Percentiles rank a stretch among this genome's conserved stretches.
These are phyloP conservation scores for Gossypium thurberi DNA, from an alignment of 345 rosid genomes.

Conservation along the genomic window DNA sequence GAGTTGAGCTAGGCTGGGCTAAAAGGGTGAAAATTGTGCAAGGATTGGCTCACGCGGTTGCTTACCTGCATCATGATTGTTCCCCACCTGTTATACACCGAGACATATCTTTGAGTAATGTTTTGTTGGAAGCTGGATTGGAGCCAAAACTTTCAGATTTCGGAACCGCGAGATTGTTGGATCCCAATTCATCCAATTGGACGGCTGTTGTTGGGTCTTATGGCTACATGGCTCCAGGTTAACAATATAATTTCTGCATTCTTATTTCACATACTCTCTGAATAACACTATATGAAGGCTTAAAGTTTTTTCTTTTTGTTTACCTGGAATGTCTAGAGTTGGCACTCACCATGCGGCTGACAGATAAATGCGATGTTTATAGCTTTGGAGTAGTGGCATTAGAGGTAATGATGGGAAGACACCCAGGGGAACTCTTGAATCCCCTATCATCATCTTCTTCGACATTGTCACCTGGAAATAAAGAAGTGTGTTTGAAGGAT, in stretches of 20 bases:
- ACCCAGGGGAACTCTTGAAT: slow-evolving; percentile 48
- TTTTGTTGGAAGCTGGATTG: slow-evolving; percentile 44
- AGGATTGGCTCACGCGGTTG: slow-evolving; percentile 63
- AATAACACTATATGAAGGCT: background rate
- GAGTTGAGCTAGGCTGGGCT: slow-evolving; percentile 36
- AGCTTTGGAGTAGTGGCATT: slow-evolving; percentile 64
- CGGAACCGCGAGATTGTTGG: slow-evolving; percentile 53
- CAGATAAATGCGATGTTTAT: slow-evolving; percentile 50
- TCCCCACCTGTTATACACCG: slow-evolving; percentile 50
- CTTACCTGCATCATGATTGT: slow-evolving; percentile 67
- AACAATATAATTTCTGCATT: background rate
- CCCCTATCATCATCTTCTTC: slow-evolving; percentile 16
- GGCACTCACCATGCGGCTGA: slow-evolving; percentile 33
- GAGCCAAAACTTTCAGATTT: slow-evolving; percentile 61
- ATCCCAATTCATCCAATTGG: slow-evolving; percentile 44
- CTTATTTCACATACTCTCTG: background rate
- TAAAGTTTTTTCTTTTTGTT: background rate
- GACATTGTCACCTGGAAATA: background rate
- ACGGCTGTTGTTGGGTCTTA: slow-evolving; percentile 54
- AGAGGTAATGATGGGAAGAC: slow-evolving; percentile 64
- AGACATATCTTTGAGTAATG: slow-evolving; percentile 44
- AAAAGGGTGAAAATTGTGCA: slow-evolving; percentile 38
- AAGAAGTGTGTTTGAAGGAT: slow-evolving; percentile 30
- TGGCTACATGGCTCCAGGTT: slow-evolving; percentile 81
- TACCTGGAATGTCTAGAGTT: slow-evolving; percentile 27